Base-by-base conservation (phyloP, 805 yeast species). In the Saccharomycopsis fibuligera region DNA sequence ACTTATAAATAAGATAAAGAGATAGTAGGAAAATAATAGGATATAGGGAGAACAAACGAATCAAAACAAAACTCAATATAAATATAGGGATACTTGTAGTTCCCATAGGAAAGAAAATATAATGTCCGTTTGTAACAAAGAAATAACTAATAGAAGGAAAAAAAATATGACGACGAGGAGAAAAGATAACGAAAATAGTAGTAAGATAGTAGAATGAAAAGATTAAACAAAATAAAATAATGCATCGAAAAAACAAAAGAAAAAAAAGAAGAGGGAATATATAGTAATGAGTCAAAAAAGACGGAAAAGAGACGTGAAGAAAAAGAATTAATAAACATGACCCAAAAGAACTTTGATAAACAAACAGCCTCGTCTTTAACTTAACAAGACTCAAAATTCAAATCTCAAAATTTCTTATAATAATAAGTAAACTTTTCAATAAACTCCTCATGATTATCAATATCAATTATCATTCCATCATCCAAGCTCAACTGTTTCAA, bases 371-470 rank as follows among this genome's bases (percentile, higher is more conserved):
- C n/a, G n/a, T n/a, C n/a, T n/a, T n/a, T n/a, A n/a, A n/a, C n/a
- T n/a, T n/a, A n/a, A n/a, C n/a, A n/a, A n/a, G n/a, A n/a, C n/a
- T n/a, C n/a, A n/a, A n/a, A 39, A 35, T 16, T 16, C 6, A 35
- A 35, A 35, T 10, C 9, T 23, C 31, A 53, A 44, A 53, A 53
- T 41, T 53, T 53, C 36, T 50, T 53, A 19, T 44, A 53, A 41
- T 50, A 50, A 30, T 50, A 49, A 25, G 46, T 45, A 38, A 53
- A 53, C 39, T 41, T 50, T 23, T 49, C 56, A 24, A 53, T 38
- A 21, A 53, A 53, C 38, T 53, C 56, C 27, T 49, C 49, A 16
- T 47, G 42, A 25, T 50, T 48, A 30, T 47, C 51, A 21, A 50
- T 38, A 23, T 45, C 46, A 14, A 53, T 44, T 23, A 49, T 37